Evolutionary conservation across 768 basidiomycete genomes (phyloP).

Genomic region (Calocera cornea): DNA sequence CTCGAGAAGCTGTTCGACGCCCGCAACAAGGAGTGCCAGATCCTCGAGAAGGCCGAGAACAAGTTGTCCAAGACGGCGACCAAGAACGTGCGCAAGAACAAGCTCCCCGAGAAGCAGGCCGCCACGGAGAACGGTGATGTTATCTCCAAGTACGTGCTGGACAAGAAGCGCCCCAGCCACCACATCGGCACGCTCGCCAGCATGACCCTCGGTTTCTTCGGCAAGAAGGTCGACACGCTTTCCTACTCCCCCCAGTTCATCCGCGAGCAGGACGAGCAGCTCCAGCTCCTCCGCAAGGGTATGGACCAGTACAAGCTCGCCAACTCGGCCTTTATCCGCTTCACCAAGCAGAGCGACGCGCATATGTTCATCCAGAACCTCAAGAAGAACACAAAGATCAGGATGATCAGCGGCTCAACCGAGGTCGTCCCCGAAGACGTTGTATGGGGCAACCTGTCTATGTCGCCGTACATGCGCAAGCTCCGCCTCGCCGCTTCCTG

Average conservation of each 20-base stretch:
- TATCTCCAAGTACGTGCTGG: not conserved
- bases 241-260: conserved; percentile 29
- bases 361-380: conserved; percentile 71
- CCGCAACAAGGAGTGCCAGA: conserved; percentile 17
- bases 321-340: conserved; percentile 74
- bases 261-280: conserved; percentile 23
- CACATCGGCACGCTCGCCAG: conserved; percentile 14
- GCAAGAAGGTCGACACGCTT: conserved; percentile 32
- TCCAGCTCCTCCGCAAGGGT: conserved; percentile 20
- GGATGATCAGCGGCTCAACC: conserved; percentile 59
- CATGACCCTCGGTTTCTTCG: conserved; percentile 25
- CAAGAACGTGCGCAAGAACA: conserved; percentile 26
- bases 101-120: conserved; percentile 21
- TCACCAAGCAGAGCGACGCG: conserved; percentile 84
- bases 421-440: conserved; percentile 83
- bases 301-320: not conserved
- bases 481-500: conserved; percentile 55
- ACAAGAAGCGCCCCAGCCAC: not conserved
- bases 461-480: conserved; percentile 81
- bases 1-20: conserved; percentile 7
- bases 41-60: conserved; percentile 25
- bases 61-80: conserved; percentile 22
- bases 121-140: not conserved
- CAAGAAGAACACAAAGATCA: conserved; percentile 47
- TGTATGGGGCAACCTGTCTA: conserved; percentile 76